Evolutionary conservation across 1,284 basidiomycete species (phyloP), one percentile per base, ranked within the genome.

Genomic region (Hortiboletus rubellus): DNA sequence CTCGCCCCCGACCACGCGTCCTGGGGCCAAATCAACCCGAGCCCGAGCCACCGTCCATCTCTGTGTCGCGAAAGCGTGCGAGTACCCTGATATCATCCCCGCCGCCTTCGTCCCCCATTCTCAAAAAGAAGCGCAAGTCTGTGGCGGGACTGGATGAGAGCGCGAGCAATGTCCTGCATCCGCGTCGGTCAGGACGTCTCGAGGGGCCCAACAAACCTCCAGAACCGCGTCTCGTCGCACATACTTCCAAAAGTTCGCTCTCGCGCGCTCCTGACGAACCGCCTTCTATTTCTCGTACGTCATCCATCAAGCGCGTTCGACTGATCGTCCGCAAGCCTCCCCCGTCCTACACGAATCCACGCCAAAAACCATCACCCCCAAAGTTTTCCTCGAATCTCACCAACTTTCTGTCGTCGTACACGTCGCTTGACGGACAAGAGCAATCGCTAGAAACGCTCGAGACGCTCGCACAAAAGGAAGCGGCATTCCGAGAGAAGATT

Each of bases 301-400:
- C 67, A 7, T 64, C 67, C 18, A 75, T 86, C 50, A 86, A 82
- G 66, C 84, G 89, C 49, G 75, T 91, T 49, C 83, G 81, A 49
- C 80, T 92, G 38, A 82, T 91, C 37, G 84, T 89, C n/a, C 82
- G 86, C 37, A 75, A 75, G 27, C 87, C 87, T 8, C 77, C 79
- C 2, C 81, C 83, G 10, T 70, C 75, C 2, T 81, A 87, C 56
- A 84, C 91, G 1, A 81, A 87, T 66, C 91, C 89, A 0, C 67
- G 65, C 15, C 93, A 96, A 70, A 76, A 77, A 14, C 87, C 89
- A 2, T 77, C 79, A 0, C 73, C 71, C 0, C 75, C 83, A 0
- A 76, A 75, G 46, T 80, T 82, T 62, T 79, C 77, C 12, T 78
- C 78, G 3, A 87, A 87, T 1, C 68, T 94, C 17, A 60, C 73